Percentiles rank a stretch among this genome's conserved stretches.
phyloP scores from a whole-genome alignment of 108 stramenopile species.

The Conticribra weissflogii region DNA sequence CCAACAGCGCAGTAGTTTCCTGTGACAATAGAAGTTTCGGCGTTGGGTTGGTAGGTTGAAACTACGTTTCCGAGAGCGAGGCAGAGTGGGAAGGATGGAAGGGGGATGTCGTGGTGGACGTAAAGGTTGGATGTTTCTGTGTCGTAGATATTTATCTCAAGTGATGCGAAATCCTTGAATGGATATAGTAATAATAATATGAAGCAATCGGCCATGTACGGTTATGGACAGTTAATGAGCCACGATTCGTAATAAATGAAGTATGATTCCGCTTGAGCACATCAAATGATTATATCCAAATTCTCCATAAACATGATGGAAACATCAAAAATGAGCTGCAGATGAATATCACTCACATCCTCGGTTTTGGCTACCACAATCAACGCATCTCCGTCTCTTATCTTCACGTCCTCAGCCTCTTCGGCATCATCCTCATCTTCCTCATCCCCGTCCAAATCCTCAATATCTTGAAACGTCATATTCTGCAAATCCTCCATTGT shows the following conservation, averaged over 20 bases:
- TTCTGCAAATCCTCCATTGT: constrained; percentile 50
- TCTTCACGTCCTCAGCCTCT: constrained; percentile 77
- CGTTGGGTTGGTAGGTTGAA: constrained; percentile 36
- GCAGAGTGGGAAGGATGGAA: constrained; percentile 96
- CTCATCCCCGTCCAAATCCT: constrained; percentile 42
- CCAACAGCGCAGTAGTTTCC: constrained; percentile 97
- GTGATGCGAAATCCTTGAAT: constrained; percentile 76
- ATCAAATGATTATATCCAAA: no score
- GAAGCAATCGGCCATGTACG: constrained; percentile 1
- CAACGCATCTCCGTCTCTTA: constrained; percentile 77
- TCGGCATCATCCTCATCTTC: constrained; percentile 80
- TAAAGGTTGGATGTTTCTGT: constrained; percentile 88
- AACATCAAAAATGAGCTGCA: no score
- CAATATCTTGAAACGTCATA: constrained; percentile 48
- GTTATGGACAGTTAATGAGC: no score
- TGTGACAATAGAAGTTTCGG: constrained; percentile 43
- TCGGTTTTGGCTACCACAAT: constrained; percentile 87
- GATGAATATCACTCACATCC: constrained; percentile 54
- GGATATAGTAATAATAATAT: not conserved
- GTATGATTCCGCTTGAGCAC: not conserved
- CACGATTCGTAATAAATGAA: no score
- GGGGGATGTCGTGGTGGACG: constrained; percentile 98
- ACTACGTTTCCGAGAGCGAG: constrained; percentile 79
- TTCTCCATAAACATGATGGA: no score
- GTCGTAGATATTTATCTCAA: constrained; percentile 91